Percentiles rank a stretch among this genome's conserved stretches.
Conservation (phyloP, 192 early-diverging fungal species). For the Coemansia sp. region DNA sequence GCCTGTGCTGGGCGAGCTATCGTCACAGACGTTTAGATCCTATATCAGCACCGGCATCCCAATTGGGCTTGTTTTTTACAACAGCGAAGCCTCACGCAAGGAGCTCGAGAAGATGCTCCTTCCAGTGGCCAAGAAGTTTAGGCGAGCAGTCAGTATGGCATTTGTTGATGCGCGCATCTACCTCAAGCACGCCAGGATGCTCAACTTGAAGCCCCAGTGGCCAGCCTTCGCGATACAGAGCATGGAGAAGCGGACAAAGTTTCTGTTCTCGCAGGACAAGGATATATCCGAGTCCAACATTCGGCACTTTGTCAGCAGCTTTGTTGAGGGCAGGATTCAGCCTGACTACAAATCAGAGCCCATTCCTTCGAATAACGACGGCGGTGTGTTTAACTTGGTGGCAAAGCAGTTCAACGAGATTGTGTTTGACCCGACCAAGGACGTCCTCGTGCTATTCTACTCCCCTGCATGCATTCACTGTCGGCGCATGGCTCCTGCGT, state of each 20-base stretch:
- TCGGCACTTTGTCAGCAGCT: conserved; percentile 60
- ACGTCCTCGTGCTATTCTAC: conserved; percentile 92
- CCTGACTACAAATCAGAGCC: conserved; percentile 78
- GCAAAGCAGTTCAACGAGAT: conserved; percentile 75
- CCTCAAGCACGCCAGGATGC: conserved; percentile 74
- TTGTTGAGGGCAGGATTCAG: conserved; percentile 62
- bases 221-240: conserved; percentile 93
- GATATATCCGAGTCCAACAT: conserved; percentile 61
- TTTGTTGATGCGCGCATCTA: conserved; percentile 85
- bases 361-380: conserved; percentile 78
- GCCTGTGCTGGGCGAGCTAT: conserved; percentile 88
- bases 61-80: conserved; percentile 83
- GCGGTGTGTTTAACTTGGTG: conserved; percentile 85
- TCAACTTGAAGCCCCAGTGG: conserved; percentile 84
- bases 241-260: conserved; percentile 70
- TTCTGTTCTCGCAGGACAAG: conserved; percentile 69
- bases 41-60: conserved; percentile 84
- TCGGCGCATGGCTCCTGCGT: conserved; percentile 70
- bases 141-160: conserved; percentile 83
- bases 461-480: conserved; percentile 86
- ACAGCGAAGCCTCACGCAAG: conserved; percentile 59
- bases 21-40: conserved; percentile 76
- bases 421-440: conserved; percentile 81
- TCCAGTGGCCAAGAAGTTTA: conserved; percentile 71
- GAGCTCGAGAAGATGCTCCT: conserved; percentile 57